Percentiles rank a stretch among this genome's conserved stretches.
Conservation (phyloP, 2,329 filamentous ascomycete species). For the Lojkania enalia region DNA sequence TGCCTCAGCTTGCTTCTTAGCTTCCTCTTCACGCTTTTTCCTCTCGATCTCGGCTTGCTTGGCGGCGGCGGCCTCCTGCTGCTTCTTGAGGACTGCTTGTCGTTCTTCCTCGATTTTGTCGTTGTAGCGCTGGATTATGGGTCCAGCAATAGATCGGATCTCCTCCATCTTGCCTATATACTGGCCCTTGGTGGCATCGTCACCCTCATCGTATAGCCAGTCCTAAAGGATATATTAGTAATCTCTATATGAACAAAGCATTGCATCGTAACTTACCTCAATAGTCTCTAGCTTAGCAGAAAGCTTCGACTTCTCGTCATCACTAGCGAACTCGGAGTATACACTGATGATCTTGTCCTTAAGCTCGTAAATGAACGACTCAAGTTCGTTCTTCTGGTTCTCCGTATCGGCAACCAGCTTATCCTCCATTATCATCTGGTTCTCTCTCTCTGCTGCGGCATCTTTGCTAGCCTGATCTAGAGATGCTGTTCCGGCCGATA, state of each 20-base stretch:
- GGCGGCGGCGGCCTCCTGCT: slow-evolving; percentile 68
- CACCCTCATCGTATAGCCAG: slow-evolving; percentile 97
- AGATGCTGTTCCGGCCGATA: slow-evolving; percentile 79
- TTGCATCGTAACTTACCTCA: slow-evolving; percentile 69
- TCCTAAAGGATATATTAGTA: slow-evolving; percentile 62
- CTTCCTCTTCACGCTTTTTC: slow-evolving; percentile 75
- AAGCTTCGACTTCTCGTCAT: slow-evolving; percentile 89
- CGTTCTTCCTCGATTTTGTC: slow-evolving; percentile 91
- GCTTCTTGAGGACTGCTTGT: slow-evolving; percentile 65
- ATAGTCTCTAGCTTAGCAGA: slow-evolving; percentile 78
- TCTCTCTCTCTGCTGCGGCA: slow-evolving; percentile 77
- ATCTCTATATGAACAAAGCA: slow-evolving; percentile 37
- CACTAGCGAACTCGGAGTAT: slow-evolving; percentile 84
- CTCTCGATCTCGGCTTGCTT: slow-evolving; percentile 70
- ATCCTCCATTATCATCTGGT: slow-evolving; percentile 93
- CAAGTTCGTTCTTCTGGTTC: slow-evolving; percentile 99
- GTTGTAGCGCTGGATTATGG: slow-evolving; percentile 91
- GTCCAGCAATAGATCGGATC: slow-evolving; percentile 85
- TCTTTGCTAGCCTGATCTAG: slow-evolving; percentile 72
- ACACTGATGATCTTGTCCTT: slow-evolving; percentile 93
- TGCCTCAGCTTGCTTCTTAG: slow-evolving; percentile 58
- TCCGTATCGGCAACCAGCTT: slow-evolving; percentile 98
- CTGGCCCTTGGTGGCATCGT: slow-evolving; percentile 89
- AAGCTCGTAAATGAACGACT: slow-evolving; percentile 95
- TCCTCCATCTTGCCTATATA: slow-evolving; percentile 97